Conservation (phyloP, 1,139 yeast species). For the Spathaspora sp. region DNA sequence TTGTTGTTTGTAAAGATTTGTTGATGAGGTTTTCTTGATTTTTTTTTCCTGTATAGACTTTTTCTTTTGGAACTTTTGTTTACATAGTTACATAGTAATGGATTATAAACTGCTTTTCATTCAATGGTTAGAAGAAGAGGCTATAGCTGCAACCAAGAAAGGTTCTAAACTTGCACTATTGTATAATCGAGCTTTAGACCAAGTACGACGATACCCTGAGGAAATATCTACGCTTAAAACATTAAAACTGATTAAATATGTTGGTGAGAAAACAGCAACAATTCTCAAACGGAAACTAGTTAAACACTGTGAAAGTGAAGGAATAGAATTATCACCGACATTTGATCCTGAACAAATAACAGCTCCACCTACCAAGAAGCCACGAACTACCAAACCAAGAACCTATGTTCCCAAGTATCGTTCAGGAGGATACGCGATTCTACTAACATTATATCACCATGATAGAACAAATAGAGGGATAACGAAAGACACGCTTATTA, state of each 20-base stretch:
- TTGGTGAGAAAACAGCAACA: constrained; percentile 64
- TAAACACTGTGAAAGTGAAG: constrained; percentile 24
- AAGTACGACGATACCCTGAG: constrained; percentile 40
- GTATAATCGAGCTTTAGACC: constrained; percentile 49
- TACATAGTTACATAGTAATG: not conserved
- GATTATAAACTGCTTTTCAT: constrained; percentile 10
- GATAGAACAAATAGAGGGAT: constrained; percentile 54
- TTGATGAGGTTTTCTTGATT: not conserved
- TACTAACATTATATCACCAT: constrained; percentile 58
- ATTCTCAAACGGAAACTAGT: constrained; percentile 41
- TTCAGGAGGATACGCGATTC: constrained; percentile 86
- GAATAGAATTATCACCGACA: constrained; percentile 10
- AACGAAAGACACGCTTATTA: constrained; percentile 58
- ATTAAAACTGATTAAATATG: constrained; percentile 48
- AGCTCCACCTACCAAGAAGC: not conserved
- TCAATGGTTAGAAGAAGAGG: constrained; percentile 53
- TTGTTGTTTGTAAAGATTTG: not conserved
- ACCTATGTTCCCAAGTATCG: constrained; percentile 73
- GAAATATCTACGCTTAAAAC: constrained; percentile 51
- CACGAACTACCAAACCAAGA: constrained; percentile 19
- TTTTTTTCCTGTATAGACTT: not conserved
- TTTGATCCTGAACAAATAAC: constrained; percentile 5
- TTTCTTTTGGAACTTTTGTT: not conserved
- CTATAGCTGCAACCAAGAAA: constrained; percentile 38
- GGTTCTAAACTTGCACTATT: constrained; percentile 45